Evolutionary conservation across 345 rosid genomes (phyloP), one percentile per base, ranked within the genome.

Genomic region (Laguncularia racemosa): DNA sequence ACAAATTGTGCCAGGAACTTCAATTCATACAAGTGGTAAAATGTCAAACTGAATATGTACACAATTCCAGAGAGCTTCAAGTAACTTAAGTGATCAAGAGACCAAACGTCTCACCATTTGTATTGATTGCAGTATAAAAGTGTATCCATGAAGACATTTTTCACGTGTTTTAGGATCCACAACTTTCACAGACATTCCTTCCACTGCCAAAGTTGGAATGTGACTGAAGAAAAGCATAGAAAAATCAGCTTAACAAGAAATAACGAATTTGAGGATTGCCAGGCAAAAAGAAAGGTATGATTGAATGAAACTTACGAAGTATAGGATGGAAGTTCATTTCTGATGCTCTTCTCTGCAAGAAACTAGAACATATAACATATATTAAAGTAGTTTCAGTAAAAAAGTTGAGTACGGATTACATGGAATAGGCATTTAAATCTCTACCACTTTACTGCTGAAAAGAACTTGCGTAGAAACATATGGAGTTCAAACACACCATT

Each of bases 271-370:
- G 1, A 33, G 40, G 11, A 33, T 33, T 33, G 40, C 9, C 40
- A 2, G 38, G 45, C 20, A 14, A 40, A 62, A 14, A 47, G 54
- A 51, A 16, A 19, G 20, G 17, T 3, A 51, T 14, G 14, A 51
- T 51, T 19, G 6, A 45, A 52, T 40, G 45, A 56, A 62, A 84
- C 96, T 85, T 80, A 91, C 98, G 52, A 70, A 46, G 53, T 78
- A 76, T 68, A 73, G 68, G 80, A 73, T 57, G 96, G 98, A 64
- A 91, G 63, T 67, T 86, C 90, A 59, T 73, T 73, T 65, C 67
- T 33, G 65, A 91, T 78, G 56, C 67, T 44, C 81, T 78, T 82
- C 60, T 71, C 98, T 68, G 88, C 87, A 55, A 86, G 55, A 74
- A 73, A 69, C 98, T 91, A 72, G 72, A 73, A 17, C 52, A 76